Percentiles rank a stretch among this genome's conserved stretches.
These are phyloP conservation scores for Nidularia sp. DNA, from an alignment of 768 basidiomycete species.

Conservation along the genomic window DNA sequence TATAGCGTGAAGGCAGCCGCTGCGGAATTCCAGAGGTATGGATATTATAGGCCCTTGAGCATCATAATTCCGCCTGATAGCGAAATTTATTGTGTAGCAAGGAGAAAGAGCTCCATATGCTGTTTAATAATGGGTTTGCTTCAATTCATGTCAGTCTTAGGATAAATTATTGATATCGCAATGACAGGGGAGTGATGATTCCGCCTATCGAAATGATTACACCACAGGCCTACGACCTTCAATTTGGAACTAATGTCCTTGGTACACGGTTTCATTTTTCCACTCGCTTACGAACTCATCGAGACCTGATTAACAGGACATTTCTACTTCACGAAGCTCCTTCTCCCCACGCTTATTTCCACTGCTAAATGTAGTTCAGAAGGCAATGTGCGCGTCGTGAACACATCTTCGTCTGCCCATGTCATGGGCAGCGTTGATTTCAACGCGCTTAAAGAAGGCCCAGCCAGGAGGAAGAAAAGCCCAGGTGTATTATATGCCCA, in stretches of 20 bases:
- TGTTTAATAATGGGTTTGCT: conserved; percentile 44
- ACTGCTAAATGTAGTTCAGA: conserved; percentile 22
- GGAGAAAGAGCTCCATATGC: conserved; percentile 37
- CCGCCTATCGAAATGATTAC: conserved; percentile 39
- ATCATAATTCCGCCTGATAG: background rate
- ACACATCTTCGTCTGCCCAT: conserved; percentile 26
- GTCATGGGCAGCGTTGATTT: conserved; percentile 23
- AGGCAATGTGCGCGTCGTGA: conserved; percentile 32
- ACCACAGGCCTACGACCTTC: conserved; percentile 49
- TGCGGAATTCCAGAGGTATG: conserved; percentile 33
- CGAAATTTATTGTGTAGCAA: conserved; percentile 16
- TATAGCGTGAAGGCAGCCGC: conserved; percentile 32
- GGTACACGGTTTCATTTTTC: conserved; percentile 19
- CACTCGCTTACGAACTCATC: background rate
- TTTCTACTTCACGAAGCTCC: conserved; percentile 49
- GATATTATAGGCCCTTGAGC: background rate
- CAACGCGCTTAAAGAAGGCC: conserved; percentile 30
- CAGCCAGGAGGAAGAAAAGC: conserved; percentile 22
- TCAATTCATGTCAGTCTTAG: background rate
- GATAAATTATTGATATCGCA: conserved; percentile 11
- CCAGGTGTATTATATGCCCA: conserved; percentile 22
- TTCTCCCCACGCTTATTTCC: conserved; percentile 32
- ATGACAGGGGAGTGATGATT: conserved; percentile 38
- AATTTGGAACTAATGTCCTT: conserved; percentile 51
- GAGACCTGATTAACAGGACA: conserved; percentile 35